These are phyloP conservation scores for Magnolia officinalis DNA, from an alignment of 164 flowering plant genomes.

Conservation along the genomic window DNA sequence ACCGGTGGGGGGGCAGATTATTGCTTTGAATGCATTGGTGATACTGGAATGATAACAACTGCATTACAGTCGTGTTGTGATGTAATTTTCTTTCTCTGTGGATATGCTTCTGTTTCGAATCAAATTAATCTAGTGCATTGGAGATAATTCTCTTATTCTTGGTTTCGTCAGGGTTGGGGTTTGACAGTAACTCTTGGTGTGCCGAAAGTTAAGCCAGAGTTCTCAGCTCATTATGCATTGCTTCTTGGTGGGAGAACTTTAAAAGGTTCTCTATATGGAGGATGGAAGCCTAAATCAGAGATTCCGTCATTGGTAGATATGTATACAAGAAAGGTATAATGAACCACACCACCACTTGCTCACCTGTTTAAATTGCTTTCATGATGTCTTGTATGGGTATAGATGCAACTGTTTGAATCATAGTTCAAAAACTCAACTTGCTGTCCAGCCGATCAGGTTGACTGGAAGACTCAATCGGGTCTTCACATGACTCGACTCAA, in stretches of 20 bases:
- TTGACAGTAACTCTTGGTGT: conserved; percentile 94
- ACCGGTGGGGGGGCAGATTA: conserved; percentile 96
- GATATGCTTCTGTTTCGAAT: not conserved
- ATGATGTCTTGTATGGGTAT: not conserved
- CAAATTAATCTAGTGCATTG: not conserved
- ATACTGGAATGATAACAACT: conserved; percentile 65
- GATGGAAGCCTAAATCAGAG: conserved; percentile 95
- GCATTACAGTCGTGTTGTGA: conserved; percentile 91
- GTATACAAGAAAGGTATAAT: conserved; percentile 63
- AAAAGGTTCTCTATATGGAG: conserved; percentile 81
- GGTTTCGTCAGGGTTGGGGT: conserved; percentile 77
- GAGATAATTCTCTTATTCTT: not conserved
- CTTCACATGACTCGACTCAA: no score
- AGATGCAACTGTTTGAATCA: not conserved
- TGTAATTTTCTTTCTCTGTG: conserved; percentile 34
- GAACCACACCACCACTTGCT: not conserved
- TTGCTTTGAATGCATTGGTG: conserved; percentile 92
- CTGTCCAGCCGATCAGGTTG: no score
- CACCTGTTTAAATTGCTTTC: not conserved
- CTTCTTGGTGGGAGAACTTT: conserved; percentile 79
- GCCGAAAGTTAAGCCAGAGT: conserved; percentile 79
- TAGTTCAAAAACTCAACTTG: not conserved
- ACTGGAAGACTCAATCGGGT: no score
- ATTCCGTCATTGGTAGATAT: conserved; percentile 72
- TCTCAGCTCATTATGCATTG: conserved; percentile 71